A percentile compares a stretch with the other conserved stretches of the same genome.
These are phyloP conservation scores for Stemphylium vesicarium DNA, from an alignment of 2,329 filamentous ascomycete species.

Conservation along the genomic window DNA sequence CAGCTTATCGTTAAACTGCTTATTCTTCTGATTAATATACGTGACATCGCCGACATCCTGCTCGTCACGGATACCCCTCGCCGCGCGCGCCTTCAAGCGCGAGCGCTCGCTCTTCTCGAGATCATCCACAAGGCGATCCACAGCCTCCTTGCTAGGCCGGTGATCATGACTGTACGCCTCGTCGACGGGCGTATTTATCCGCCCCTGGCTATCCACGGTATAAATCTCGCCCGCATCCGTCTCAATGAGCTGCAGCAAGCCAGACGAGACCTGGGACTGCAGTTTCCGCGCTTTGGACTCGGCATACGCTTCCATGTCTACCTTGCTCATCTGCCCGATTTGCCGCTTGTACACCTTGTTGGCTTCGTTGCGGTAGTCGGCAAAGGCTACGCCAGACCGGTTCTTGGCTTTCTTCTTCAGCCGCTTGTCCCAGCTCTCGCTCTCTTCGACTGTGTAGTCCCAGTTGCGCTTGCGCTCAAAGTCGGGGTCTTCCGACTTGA, in stretches of 20 bases:
- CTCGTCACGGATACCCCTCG: conserved; percentile 74
- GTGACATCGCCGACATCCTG: conserved; percentile 86
- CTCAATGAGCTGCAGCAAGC: conserved; percentile 91
- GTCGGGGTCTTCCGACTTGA: conserved; percentile 91
- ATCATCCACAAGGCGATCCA: conserved; percentile 87
- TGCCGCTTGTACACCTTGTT: conserved; percentile 95
- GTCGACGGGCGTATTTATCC: conserved; percentile 88
- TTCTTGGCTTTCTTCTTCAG: conserved; percentile 83
- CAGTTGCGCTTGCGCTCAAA: conserved; percentile 98
- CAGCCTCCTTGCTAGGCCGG: conserved; percentile 82
- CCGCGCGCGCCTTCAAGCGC: conserved; percentile 82
- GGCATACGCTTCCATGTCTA: conserved; percentile 82
- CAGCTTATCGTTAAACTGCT: conserved; percentile 99
- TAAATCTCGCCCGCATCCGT: conserved; percentile 88
- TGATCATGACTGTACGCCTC: conserved; percentile 81
- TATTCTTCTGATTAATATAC: conserved; percentile 99
- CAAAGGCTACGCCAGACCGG: conserved; percentile 85
- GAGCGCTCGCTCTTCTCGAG: conserved; percentile 87
- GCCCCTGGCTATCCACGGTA: conserved; percentile 88
- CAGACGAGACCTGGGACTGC: conserved; percentile 81
- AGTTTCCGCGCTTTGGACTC: conserved; percentile 84
- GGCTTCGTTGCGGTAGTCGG: conserved; percentile 85
- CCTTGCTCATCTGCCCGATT: conserved; percentile 73
- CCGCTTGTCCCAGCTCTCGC: conserved; percentile 90
- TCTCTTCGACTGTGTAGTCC: conserved; percentile 98